Base-by-base conservation (phyloP, 2,329 filamentous ascomycete genomes). In the Epichloe festucae region DNA sequence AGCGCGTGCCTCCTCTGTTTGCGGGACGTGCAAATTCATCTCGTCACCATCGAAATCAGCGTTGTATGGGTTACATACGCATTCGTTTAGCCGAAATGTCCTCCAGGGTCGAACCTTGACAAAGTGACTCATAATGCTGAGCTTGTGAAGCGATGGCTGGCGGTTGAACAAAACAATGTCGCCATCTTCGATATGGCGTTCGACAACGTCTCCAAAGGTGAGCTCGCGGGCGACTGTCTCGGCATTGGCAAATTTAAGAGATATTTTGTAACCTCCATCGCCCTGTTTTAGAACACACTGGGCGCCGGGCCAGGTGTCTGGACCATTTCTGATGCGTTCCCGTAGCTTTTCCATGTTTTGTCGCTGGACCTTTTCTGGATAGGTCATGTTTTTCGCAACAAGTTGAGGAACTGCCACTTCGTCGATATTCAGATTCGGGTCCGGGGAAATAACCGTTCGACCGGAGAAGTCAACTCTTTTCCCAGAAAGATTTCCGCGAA, bases 401-500 rank as follows among this genome's bases (percentile, higher is more conserved):
- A 94, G 76, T 54, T 85, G 76, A 1, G 93, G 93, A 34, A 98
- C 84, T 4, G 91, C 91, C 38, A 98, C 93, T 67, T 98, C 84
- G 58, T 97, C 89, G 56, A 98, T 89, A 17, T 86, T 83, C 47
- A 98, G 68, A 60, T 98, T 98, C 3, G 93, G 93, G 67, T 98
- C 93, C 0, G 93, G 93, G 93, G 90, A 95, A 67, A 98, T 98
- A 67, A 98, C 93, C 0, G 93, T 98, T 66, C 93, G 83, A 17
- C 89, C 93, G 11, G 93, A 98, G 68, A 97, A 98, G 65, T 98
- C 91, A 50, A 98, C 93, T 77, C 93, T 91, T 70, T 98, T 98
- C 65, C 93, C 93, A 0, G 91, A 97, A 54, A 98, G 69, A 62
- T 98, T 98, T 53, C 94, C 93, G 70, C 93, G 85, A 69, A 98